phyloP scores from a whole-genome alignment of 23 red algal genomes.

The Gracilariopsis chorda region DNA sequence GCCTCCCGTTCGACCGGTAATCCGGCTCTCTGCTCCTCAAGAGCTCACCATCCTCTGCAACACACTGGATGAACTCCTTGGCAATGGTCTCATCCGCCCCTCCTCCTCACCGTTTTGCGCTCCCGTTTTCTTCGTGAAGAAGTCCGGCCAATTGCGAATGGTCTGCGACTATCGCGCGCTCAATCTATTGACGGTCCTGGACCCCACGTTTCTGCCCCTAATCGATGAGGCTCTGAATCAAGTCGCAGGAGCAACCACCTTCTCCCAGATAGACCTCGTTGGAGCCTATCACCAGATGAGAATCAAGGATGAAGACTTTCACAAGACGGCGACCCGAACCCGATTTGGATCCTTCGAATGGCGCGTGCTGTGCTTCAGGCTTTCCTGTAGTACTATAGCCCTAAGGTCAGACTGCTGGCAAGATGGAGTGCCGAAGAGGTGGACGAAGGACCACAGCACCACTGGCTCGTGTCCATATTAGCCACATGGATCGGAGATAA shows the following conservation, averaged over 20 bases:
- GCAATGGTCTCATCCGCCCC: not conserved
- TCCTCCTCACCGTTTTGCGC: constrained; percentile 2
- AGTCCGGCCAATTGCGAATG: not conserved
- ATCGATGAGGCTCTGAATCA: constrained; percentile 23
- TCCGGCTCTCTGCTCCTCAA: constrained; percentile 16
- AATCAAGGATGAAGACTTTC: not conserved
- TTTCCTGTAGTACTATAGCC: no score
- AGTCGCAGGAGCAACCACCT: not conserved
- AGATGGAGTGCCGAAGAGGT: no score
- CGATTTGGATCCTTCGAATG: constrained; percentile 31
- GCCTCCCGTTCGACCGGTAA: constrained; percentile 9
- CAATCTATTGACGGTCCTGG: not conserved
- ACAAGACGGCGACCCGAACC: not conserved
- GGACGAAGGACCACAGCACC: no score
- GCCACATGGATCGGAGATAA: no score
- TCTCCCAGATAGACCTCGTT: constrained; percentile 33
- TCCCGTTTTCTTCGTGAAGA: constrained; percentile 19
- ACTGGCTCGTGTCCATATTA: no score
- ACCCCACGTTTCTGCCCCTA: not conserved
- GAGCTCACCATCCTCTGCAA: not conserved
- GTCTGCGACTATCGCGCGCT: constrained; percentile 15
- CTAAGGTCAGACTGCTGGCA: no score
- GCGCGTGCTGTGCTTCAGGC: not conserved
- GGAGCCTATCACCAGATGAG: constrained; percentile 10
- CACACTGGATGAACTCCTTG: not conserved